Percentiles rank a stretch among this genome's conserved stretches.
phyloP scores from a whole-genome alignment of 2,329 filamentous ascomycete genomes.

The Fusarium anguioides region DNA sequence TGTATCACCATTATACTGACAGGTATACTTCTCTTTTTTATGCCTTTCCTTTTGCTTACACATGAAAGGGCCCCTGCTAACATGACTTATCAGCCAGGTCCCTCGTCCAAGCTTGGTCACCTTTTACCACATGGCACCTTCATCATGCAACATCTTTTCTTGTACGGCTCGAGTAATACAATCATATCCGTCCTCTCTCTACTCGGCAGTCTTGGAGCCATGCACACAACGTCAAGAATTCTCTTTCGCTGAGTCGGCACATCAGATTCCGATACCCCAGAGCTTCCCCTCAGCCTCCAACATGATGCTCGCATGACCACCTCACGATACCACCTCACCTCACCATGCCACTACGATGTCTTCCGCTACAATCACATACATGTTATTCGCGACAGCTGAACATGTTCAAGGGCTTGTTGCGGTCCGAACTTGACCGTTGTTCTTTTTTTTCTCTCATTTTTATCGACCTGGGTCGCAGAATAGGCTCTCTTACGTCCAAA shows the following conservation, averaged over 20 bases:
- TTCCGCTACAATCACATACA: neutral
- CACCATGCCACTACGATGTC: constrained; percentile 1
- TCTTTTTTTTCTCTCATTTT: constrained; percentile 42
- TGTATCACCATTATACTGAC: neutral
- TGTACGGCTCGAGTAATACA: neutral
- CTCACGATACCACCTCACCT: constrained; percentile 12
- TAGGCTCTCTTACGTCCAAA: constrained; percentile 43
- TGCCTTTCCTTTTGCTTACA: neutral
- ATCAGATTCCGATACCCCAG: constrained; percentile 10
- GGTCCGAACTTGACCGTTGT: constrained; percentile 34
- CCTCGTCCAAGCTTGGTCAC: constrained; percentile 34
- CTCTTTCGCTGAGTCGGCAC: constrained; percentile 4
- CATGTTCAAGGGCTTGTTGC: constrained; percentile 7
- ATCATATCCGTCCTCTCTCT: neutral
- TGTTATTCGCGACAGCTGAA: neutral
- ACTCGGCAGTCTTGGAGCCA: neutral
- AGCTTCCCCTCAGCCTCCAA: constrained; percentile 35
- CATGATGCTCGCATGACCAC: constrained; percentile 25
- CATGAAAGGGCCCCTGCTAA: constrained; percentile 14
- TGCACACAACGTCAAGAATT: neutral
- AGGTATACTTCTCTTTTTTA: neutral
- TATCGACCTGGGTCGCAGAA: constrained; percentile 40
- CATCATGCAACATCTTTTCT: constrained; percentile 2
- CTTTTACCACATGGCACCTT: constrained; percentile 13
- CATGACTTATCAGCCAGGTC: constrained; percentile 27